Percentiles rank a stretch among this genome's conserved stretches.
Evolutionary conservation across 2,329 filamentous ascomycete genomes (phyloP).

Genomic region (Xylaria arbuscula): DNA sequence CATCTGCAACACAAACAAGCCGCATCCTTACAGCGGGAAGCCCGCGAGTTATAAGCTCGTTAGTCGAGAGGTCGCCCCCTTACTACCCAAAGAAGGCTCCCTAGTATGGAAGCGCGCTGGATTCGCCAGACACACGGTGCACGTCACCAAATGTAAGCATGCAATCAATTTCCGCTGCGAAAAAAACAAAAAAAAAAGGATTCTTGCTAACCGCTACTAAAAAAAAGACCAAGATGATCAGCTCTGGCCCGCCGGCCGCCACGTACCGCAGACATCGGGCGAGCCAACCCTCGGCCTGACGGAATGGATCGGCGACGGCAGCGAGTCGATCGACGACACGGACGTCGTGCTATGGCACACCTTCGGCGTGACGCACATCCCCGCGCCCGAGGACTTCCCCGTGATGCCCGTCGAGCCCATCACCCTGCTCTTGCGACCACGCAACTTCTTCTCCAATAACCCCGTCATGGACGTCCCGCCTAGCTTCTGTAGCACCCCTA

Average conservation of each 20-base stretch:
- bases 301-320: constrained; percentile 79
- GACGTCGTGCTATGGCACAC: constrained; percentile 95
- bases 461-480: constrained; percentile 85
- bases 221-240: constrained; percentile 78
- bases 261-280: constrained; percentile 88
- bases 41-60: constrained; percentile 90
- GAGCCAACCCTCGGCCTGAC: constrained; percentile 79
- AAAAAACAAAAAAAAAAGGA: no score
- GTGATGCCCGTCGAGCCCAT: constrained; percentile 92
- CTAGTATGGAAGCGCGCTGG: constrained; percentile 91
- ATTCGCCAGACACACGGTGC: constrained; percentile 86
- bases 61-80: constrained; percentile 80
- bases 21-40: constrained; percentile 89
- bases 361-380: constrained; percentile 91
- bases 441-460: constrained; percentile 85
- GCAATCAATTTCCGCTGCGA: background rate
- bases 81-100: constrained; percentile 83
- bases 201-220: constrained; percentile 3
- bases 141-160: constrained; percentile 85
- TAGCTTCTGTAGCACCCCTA: constrained; percentile 77
- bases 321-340: constrained; percentile 77
- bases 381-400: constrained; percentile 89
- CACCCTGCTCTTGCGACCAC: constrained; percentile 79
- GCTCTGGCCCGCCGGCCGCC: constrained; percentile 85
- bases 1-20: constrained; percentile 82